phyloP scores from a whole-genome alignment of 495 filamentous ascomycete genomes.

The Aspergillus cristatus region DNA sequence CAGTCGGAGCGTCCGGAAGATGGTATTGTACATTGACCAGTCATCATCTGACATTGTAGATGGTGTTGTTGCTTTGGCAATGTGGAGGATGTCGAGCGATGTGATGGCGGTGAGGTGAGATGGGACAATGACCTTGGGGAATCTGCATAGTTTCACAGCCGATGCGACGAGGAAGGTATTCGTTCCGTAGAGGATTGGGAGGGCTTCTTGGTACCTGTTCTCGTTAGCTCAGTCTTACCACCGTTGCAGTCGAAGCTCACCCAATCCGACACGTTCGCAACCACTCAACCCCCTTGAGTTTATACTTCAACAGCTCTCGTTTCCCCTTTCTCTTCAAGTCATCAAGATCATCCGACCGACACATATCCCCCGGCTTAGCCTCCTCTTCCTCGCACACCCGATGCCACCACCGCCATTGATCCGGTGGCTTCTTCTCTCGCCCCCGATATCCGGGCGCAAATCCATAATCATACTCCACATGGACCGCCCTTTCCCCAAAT shows the following conservation, averaged over 20 bases:
- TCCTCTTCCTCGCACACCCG: not conserved
- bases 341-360: not conserved
- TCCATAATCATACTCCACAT: not conserved
- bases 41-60: not conserved
- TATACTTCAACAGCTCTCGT: not conserved
- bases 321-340: not conserved
- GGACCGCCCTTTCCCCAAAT: not conserved
- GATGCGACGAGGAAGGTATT: not conserved
- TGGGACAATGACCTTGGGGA: not conserved
- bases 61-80: not conserved
- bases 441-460: not conserved
- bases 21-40: not conserved
- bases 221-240: not conserved
- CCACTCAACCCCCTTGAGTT: not conserved
- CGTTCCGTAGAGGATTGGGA: not conserved
- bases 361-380: not conserved
- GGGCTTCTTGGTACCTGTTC: not conserved
- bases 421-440: not conserved
- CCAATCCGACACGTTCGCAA: not conserved
- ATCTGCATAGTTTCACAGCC: not conserved
- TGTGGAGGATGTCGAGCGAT: not conserved
- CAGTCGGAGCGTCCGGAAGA: not conserved
- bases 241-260: not conserved
- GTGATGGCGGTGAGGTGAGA: not conserved
- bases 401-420: conserved; percentile 1